Evolutionary conservation across 1,284 basidiomycete genomes (phyloP).

Genomic region (Tetrapyrgos nigripes): DNA sequence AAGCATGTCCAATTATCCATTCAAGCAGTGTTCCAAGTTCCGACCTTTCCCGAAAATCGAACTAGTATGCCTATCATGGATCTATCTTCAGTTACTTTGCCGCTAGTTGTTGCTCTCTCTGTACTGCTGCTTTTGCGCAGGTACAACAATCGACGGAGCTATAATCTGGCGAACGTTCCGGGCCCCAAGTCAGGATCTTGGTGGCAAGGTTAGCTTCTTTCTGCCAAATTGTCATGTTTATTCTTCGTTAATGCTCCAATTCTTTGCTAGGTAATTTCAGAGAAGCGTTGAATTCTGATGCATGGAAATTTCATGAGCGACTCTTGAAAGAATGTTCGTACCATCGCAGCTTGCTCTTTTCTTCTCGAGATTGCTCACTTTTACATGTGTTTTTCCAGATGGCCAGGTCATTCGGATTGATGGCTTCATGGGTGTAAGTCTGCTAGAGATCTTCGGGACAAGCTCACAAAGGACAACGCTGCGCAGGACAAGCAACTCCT

Average conservation of each 20-base stretch:
- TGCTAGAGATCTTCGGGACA: neutral
- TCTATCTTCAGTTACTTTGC: no score
- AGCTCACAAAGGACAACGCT: neutral
- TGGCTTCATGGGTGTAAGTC: conserved; percentile 2
- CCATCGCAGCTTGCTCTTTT: neutral
- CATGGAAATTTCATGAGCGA: conserved; percentile 9
- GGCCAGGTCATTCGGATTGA: conserved; percentile 1
- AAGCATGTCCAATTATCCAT: no score
- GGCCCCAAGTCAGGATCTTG: conserved; percentile 8
- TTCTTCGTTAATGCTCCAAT: neutral
- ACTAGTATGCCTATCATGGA: no score
- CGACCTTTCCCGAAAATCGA: no score
- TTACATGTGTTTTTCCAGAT: neutral
- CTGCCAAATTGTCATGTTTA: neutral
- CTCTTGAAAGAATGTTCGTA: conserved; percentile 3
- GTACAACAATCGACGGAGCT: no score
- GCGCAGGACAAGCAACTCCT: conserved; percentile 33
- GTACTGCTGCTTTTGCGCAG: no score
- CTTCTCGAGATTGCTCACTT: neutral
- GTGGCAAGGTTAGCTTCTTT: conserved; percentile 2
- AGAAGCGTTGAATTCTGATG: conserved; percentile 3
- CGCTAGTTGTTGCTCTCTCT: no score
- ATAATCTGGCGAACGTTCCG: neutral
- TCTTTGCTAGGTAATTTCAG: conserved; percentile 4
- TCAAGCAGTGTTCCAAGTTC: no score